Conservation (phyloP, 2,329 filamentous ascomycete species). For the Aspergillus sp. region DNA sequence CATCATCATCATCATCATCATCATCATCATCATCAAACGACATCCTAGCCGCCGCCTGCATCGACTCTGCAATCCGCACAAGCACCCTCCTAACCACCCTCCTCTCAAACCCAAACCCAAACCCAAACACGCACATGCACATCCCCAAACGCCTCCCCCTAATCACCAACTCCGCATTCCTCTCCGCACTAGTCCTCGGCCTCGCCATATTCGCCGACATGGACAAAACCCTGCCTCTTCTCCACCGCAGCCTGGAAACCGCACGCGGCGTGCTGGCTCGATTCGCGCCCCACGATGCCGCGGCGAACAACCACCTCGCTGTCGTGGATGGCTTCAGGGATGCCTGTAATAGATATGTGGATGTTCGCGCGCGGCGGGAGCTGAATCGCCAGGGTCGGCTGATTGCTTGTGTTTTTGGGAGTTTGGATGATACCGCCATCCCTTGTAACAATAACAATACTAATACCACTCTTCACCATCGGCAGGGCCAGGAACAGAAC, state of each 20-base stretch:
- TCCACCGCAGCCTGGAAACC: background rate
- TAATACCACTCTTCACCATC: too few species aligned
- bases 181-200: conserved; percentile 36
- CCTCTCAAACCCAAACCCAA: conserved; percentile 22
- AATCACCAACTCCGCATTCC: conserved; percentile 38
- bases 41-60: background rate
- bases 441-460: too few species aligned
- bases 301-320: background rate
- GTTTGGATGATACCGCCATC: too few species aligned
- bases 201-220: conserved; percentile 38
- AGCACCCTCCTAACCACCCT: conserved; percentile 31
- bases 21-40: background rate
- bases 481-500: too few species aligned
- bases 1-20: too few species aligned
- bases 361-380: background rate
- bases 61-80: background rate
- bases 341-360: background rate
- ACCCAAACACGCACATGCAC: too few species aligned
- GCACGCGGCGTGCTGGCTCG: background rate
- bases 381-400: background rate
- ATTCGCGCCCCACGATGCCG: background rate
- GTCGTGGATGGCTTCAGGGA: background rate
- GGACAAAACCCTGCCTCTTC: conserved; percentile 17
- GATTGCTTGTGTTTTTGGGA: background rate
- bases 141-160: conserved; percentile 39